These are phyloP conservation scores for Plasmodium chabaudi DNA, from an alignment of 169 alveolate species.

Conservation along the genomic window DNA sequence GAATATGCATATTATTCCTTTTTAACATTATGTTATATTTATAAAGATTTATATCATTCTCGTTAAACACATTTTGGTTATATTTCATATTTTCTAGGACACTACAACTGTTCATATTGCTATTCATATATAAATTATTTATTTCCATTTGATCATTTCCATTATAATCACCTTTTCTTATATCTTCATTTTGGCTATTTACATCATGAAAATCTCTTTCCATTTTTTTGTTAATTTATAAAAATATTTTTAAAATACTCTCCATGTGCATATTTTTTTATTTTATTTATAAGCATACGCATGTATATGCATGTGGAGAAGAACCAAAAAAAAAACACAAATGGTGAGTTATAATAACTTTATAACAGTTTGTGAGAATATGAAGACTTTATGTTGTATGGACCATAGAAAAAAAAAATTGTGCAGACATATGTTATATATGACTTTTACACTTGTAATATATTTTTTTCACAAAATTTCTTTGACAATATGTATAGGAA, in stretches of 20 bases:
- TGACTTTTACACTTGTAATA: constrained; percentile 38
- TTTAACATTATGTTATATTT: constrained; percentile 33
- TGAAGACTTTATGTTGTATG: background rate
- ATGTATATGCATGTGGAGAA: background rate
- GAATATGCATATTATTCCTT: background rate
- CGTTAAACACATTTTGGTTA: constrained; percentile 14
- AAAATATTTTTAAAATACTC: background rate
- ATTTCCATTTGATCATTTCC: constrained; percentile 21
- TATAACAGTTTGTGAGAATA: no score
- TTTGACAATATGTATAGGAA: background rate
- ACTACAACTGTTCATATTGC: background rate
- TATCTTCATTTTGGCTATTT: constrained; percentile 6
- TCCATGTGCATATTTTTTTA: background rate
- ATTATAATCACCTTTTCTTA: constrained; percentile 20
- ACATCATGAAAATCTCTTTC: constrained; percentile 17
- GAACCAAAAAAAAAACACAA: no score
- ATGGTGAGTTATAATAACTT: no score
- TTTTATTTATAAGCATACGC: background rate
- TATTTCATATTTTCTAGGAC: background rate
- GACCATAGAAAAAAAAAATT: background rate
- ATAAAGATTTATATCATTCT: constrained; percentile 3
- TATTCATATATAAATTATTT: constrained; percentile 15
- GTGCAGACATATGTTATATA: background rate
- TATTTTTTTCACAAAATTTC: background rate
- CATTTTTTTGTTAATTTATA: constrained; percentile 19